Base-by-base conservation (phyloP, 495 filamentous ascomycete species). In the Trichoderma reesei region DNA sequence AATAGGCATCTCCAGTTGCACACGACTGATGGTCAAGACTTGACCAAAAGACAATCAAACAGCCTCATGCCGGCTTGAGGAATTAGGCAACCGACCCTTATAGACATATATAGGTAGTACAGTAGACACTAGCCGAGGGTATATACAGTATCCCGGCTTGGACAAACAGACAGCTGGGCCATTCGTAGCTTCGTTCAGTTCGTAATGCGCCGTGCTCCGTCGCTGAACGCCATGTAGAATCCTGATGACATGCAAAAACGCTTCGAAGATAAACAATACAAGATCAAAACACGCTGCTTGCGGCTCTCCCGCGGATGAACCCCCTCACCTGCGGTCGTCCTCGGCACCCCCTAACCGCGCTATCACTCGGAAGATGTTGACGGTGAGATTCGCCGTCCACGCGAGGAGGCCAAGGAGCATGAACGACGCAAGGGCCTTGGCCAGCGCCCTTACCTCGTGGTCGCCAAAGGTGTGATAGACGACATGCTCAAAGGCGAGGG, bases 331-430 rank as follows among this genome's bases (percentile, higher is more conserved):
- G 2, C 18, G 16, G 39, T 65, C 66, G 38, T 82, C 80, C 59
- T 84, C 82, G 63, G 80, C 75, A 33, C 80, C 78, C 67, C 81
- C 81, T 33, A 92, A 84, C 69, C 88, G 85, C 67, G 90, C 86
- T 41, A 92, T 88, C 66, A 91, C 79, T 85, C 92, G 86, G 67
- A 96, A 88, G 39, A 95, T 88, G 75, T 89, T 96, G 39, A 97
- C 86, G 39, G 85, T 81, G 75, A 98, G 96, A 10, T 92, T 97
- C 70, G 87, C 80, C 63, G 92, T 84, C 94, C 94, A 98, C 36
- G 90, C 88, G 63, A 95, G 78, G 63, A 98, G 75, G 3, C 90
- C 90, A 60, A 98, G 80, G 59, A 96, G 79, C 42, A 96, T 81
- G 64, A 96, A 88, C 5, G 84, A 88, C 26, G 89, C 86, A 63